Percentiles rank a stretch among this genome's conserved stretches.
These are phyloP conservation scores for Petunia axillaris DNA, from an alignment of 257 asterid species.

Conservation along the genomic window DNA sequence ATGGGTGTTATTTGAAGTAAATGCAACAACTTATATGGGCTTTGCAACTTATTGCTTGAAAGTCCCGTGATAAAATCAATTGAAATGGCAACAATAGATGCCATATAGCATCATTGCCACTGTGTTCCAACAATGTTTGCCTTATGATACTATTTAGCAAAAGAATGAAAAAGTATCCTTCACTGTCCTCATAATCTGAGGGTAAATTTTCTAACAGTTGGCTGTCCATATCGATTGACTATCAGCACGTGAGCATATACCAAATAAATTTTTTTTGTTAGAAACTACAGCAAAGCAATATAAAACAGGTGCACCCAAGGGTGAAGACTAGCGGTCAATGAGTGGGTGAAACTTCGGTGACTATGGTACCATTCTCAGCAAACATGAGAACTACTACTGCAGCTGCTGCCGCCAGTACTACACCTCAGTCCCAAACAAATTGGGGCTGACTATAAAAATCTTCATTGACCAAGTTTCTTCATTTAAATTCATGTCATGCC, in stretches of 20 bases:
- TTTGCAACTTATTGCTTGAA: not conserved
- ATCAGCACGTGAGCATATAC: not conserved
- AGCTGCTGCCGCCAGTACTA: no score
- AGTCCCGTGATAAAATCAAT: not conserved
- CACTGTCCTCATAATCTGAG: slow-evolving; percentile 14
- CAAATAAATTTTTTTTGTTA: not conserved
- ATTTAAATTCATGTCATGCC: no score
- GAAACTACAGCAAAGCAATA: slow-evolving; percentile 18
- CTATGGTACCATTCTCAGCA: no score
- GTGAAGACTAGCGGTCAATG: no score
- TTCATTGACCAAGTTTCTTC: no score
- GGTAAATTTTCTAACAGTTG: not conserved
- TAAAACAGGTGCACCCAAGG: not conserved
- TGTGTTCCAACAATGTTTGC: not conserved
- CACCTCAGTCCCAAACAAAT: no score
- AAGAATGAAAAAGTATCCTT: not conserved
- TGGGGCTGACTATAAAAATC: no score
- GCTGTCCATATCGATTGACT: not conserved
- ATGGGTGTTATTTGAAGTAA: not conserved
- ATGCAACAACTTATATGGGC: slow-evolving; percentile 16
- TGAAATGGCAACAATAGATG: not conserved
- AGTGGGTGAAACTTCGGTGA: no score
- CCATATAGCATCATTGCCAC: not conserved
- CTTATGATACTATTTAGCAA: not conserved
- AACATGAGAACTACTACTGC: no score